Evolutionary conservation across 208 protist genomes (phyloP).

Genomic region (Vickermania spadyakhi): DNA sequence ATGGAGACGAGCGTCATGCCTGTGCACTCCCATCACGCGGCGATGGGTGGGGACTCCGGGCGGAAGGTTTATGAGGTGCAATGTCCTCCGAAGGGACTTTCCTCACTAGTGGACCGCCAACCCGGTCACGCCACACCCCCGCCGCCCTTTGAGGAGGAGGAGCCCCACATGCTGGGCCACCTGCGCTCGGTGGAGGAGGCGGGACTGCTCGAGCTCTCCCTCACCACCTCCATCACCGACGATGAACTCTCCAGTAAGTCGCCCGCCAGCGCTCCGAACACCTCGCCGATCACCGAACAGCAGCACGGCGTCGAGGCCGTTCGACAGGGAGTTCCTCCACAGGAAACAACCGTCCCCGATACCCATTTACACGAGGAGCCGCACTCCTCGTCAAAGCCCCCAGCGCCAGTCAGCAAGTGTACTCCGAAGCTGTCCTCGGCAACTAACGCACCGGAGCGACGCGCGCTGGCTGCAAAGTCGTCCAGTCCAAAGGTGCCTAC

Average conservation of each 20-base stretch:
- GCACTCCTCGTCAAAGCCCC: too few species aligned
- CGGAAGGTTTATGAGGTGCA: too few species aligned
- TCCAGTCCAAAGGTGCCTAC: not conserved
- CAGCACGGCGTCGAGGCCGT: too few species aligned
- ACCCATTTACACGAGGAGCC: not conserved
- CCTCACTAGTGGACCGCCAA: not conserved
- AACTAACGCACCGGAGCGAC: not conserved
- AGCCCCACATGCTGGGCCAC: not conserved
- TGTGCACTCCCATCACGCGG: not conserved
- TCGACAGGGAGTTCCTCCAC: not conserved
- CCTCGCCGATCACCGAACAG: not conserved
- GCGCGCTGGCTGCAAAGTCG: too few species aligned
- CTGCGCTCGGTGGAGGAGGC: not conserved
- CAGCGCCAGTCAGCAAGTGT: too few species aligned
- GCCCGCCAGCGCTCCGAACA: not conserved
- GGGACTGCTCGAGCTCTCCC: not conserved
- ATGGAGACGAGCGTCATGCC: not conserved
- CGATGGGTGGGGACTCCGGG: too few species aligned
- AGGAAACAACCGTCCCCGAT: not conserved
- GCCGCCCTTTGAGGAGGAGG: not conserved
- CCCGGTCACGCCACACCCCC: not conserved
- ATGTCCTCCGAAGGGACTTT: too few species aligned
- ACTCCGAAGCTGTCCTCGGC: not conserved
- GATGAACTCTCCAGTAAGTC: not conserved
- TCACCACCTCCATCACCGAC: not conserved